Base-by-base conservation (phyloP, 768 basidiomycete genomes). In the Lactarius pseudohatsudake region DNA sequence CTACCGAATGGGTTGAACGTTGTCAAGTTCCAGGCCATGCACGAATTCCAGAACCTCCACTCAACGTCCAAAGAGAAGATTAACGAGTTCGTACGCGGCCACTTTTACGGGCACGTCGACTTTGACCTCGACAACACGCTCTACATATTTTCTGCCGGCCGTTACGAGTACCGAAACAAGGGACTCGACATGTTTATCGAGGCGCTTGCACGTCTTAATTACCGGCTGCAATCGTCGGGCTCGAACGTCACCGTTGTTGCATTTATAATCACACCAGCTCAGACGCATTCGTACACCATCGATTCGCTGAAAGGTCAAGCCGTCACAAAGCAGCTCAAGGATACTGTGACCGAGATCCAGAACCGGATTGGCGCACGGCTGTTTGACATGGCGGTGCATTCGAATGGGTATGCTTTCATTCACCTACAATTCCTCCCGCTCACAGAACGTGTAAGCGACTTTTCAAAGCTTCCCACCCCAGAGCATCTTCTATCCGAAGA, bases 171-270 rank as follows among this genome's bases (percentile, higher is more conserved):
- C 77, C 85, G 97, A 50, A 99, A 99, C 82, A 99, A 99, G 81
- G 97, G 97, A 64, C 95, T 98, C 36, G 97, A 99, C 75, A 97
- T 99, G 96, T 99, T 98, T 76, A 96, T 99, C 71, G 97, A 99
- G 79, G 84, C 90, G 20, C 86, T 99, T 64, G 97, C 96, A 34
- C 92, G 96, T 64, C 80, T 91, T 60, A 91, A 91, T 75, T 80
- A 81, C 74, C 83, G 83, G 38, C 80, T 91, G 41, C 83, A 88
- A 74, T 79, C 84, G 67, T 73, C 80, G 20, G 86, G 85, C 22
- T 90, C 92, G 18, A 85, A 82, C 68, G 84, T 86, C 57, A 98
- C 97, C 8, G 88, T 98, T 63, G 92, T 99, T 55, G 97, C 97
- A 0, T 99, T 99, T 81, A 93, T 99, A 76, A 98, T 99, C 77